Base-by-base conservation (phyloP, 345 rosid genomes). In the Hibiscus syriacus region DNA sequence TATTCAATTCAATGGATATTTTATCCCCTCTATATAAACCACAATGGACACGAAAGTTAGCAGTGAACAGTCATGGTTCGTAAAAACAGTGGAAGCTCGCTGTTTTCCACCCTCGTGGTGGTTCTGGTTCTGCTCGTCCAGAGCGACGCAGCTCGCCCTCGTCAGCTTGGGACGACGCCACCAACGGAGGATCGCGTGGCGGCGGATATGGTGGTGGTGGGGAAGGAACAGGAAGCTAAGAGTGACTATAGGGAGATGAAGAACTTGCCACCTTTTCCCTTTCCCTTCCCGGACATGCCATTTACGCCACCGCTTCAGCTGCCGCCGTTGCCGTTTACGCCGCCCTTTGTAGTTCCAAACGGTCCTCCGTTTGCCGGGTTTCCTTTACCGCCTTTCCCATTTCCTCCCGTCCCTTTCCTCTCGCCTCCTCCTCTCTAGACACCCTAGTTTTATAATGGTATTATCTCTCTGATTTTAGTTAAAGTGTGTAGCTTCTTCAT, bases 231-330 rank as follows among this genome's bases (percentile, higher is more conserved):
- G 6, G 45, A 32, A 19, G 17, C 26, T 22, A 34, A 59, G 14
- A 34, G 4, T n/a, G 11, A 36, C 46, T 36, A n/a, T 0, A 11
- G 46, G 27, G 64, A 59, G 14, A 59, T 59, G 64, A 59, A 59
- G 12, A 59, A 59, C 64, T 59, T 36, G 64, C 64, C 64, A 59
- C 46, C 64, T 11, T 59, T 59, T 59, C 64, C 64, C 1, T 34
- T 34, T 59, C 64, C 64, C 3, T 19, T 36, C 3, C 48, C 64
- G 2, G 7, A 20, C 46, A 1, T 59, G 46, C 48, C 48, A 43
- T 43, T 43, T 43, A 1, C n/a, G 4, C 48, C 48, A 14, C 48
- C 48, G n/a, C n/a, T 43, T 43, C 48, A 43, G 12, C n/a, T 43
- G 4, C n/a, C 48, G 48, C n/a, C 48, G 2, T 3, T 13, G 5